These are phyloP conservation scores for Penicillium herquei DNA, from an alignment of 495 filamentous ascomycete genomes.

Conservation along the genomic window DNA sequence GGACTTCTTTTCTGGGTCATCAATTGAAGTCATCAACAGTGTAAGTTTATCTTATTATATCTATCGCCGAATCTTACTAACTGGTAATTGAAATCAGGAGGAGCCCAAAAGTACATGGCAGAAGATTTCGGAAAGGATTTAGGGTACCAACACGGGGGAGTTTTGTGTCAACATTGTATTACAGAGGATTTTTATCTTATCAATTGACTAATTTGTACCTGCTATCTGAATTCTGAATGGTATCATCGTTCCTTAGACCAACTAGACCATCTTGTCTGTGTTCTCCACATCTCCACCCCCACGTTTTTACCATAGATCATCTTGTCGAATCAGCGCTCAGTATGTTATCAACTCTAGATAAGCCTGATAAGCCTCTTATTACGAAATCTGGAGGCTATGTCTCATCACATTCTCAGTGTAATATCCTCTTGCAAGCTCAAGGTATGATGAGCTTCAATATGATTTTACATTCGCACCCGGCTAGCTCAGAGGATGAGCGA, in stretches of 20 bases:
- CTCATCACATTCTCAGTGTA: too few species aligned
- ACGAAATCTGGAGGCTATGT: too few species aligned
- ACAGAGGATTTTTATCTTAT: too few species aligned
- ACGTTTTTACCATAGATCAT: not conserved
- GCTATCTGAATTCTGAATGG: too few species aligned
- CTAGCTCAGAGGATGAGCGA: constrained; percentile 4
- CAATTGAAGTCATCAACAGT: constrained; percentile 12
- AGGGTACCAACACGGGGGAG: not conserved
- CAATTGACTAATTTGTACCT: not conserved
- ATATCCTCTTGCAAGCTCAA: too few species aligned
- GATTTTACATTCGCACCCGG: not conserved
- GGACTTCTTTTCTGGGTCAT: constrained; percentile 20
- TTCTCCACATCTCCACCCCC: too few species aligned
- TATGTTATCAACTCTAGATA: not conserved
- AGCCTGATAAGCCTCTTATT: not conserved
- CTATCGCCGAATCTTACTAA: not conserved
- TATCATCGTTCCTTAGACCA: too few species aligned
- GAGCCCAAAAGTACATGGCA: constrained; percentile 10
- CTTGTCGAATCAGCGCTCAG: not conserved
- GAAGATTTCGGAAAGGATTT: constrained; percentile 22
- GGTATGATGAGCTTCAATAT: not conserved
- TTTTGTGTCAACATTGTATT: too few species aligned
- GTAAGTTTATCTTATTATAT: constrained; percentile 4
- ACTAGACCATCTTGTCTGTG: too few species aligned
- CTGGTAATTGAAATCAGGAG: not conserved